These are phyloP conservation scores for Sungouiella blattae DNA, from an alignment of 805 yeast genomes.

Conservation along the genomic window DNA sequence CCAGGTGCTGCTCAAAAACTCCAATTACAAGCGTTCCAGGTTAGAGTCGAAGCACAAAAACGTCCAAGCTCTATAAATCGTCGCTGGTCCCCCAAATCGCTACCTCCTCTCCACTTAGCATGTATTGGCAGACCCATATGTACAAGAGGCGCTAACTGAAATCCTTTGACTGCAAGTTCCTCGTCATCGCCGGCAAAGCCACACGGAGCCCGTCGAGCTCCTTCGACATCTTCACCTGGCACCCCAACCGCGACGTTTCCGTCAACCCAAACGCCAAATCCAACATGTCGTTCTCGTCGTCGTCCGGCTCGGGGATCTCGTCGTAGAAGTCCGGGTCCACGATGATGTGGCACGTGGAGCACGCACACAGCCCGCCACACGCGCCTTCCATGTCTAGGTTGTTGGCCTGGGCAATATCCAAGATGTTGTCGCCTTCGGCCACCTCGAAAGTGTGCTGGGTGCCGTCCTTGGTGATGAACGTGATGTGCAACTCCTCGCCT, in stretches of 20 bases:
- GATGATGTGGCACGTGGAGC: conserved; percentile 95
- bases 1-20: no score
- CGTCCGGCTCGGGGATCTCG: conserved; percentile 88
- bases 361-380: conserved; percentile 98
- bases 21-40: no score
- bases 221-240: conserved; percentile 86
- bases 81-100: no score
- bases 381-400: conserved; percentile 97
- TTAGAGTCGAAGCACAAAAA: no score
- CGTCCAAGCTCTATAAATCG: no score
- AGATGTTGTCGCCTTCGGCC: conserved; percentile 83
- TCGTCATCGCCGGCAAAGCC: conserved; percentile 95
- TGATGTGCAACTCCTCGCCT: conserved; percentile 81
- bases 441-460: conserved; percentile 77
- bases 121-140: neutral
- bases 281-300: conserved; percentile 97
- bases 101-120: no score
- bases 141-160: conserved; percentile 47
- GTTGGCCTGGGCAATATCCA: conserved; percentile 93
- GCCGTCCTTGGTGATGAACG: conserved; percentile 92
- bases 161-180: conserved; percentile 82
- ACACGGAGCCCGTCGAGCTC: conserved; percentile 91
- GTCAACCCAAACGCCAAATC: conserved; percentile 97
- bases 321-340: conserved; percentile 95
- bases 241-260: conserved; percentile 93